Percentiles rank a stretch among this genome's conserved stretches.
phyloP scores from a whole-genome alignment of 176 grass and related monocot species.

The Aegilops umbellulata region DNA sequence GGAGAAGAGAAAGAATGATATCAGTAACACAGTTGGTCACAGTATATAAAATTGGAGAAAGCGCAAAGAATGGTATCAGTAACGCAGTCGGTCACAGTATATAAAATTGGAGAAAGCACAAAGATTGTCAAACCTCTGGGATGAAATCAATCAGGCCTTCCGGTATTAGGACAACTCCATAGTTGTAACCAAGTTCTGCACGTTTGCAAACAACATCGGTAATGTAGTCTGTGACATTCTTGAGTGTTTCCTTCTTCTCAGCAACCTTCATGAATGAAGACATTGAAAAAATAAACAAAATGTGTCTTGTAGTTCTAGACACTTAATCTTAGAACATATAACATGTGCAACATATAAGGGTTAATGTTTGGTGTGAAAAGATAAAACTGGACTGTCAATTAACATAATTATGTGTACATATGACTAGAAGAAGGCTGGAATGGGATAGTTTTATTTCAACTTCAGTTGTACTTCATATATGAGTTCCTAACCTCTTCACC shows the following conservation, averaged over 20 bases:
- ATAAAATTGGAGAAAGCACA: neutral
- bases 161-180: constrained; percentile 95
- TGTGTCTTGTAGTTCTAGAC: neutral
- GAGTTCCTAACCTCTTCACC: constrained; percentile 79
- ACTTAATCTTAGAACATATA: neutral
- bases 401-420: neutral
- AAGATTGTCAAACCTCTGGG: constrained; percentile 67
- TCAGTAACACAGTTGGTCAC: neutral
- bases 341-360: neutral
- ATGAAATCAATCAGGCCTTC: constrained; percentile 98
- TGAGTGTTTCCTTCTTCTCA: constrained; percentile 83
- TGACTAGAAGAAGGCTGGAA: neutral
- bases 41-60: neutral
- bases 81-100: neutral
- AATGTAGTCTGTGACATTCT: constrained; percentile 92
- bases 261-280: constrained; percentile 58
- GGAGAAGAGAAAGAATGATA: constrained; percentile 18
- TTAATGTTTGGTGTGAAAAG: neutral
- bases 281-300: neutral
- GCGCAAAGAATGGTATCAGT: neutral
- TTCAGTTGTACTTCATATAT: neutral
- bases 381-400: neutral
- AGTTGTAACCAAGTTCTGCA: constrained; percentile 92
- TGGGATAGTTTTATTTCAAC: neutral
- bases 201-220: constrained; percentile 90